Percentiles rank a stretch among this genome's conserved stretches.
phyloP scores from a whole-genome alignment of 257 asterid genomes.

The Pogostemon cablin region DNA sequence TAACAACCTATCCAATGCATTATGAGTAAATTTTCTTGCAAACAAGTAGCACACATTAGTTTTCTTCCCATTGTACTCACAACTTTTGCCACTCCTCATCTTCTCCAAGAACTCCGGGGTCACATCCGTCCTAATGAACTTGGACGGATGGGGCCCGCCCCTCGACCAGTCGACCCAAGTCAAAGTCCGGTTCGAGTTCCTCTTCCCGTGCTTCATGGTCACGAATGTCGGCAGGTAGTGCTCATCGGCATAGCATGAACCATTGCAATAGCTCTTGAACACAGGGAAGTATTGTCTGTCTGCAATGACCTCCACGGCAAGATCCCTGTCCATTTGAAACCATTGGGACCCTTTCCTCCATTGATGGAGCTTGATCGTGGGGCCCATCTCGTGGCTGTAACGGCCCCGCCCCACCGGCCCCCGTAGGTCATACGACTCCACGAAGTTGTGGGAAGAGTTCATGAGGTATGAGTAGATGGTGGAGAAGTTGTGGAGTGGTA shows the following conservation, averaged over 20 bases:
- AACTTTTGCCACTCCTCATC: constrained; percentile 50
- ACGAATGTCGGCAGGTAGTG: constrained; percentile 83
- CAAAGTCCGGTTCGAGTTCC: constrained; percentile 58
- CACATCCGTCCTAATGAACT: constrained; percentile 48
- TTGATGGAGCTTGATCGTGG: constrained; percentile 47
- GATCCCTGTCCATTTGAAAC: constrained; percentile 69
- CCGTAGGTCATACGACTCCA: constrained; percentile 53
- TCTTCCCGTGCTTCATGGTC: constrained; percentile 43
- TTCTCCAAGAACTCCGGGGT: constrained; percentile 50
- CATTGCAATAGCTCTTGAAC: constrained; percentile 52
- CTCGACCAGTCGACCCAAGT: constrained; percentile 89
- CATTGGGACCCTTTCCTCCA: constrained; percentile 96
- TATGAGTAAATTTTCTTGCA: constrained; percentile 71
- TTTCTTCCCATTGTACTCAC: constrained; percentile 68
- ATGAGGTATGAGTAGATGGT: constrained; percentile 67
- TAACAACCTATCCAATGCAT: constrained; percentile 65
- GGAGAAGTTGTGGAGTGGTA: constrained; percentile 81
- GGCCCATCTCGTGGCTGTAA: constrained; percentile 54
- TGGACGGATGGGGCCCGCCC: constrained; percentile 85
- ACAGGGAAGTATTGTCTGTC: constrained; percentile 53
- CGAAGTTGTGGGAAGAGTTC: constrained; percentile 57
- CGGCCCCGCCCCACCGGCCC: constrained; percentile 80
- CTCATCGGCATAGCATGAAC: constrained; percentile 75
- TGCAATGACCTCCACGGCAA: constrained; percentile 64
- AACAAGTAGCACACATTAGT: constrained; percentile 65